Conservation (phyloP, 2,329 filamentous ascomycete species). For the Aspergillus nomiae region DNA sequence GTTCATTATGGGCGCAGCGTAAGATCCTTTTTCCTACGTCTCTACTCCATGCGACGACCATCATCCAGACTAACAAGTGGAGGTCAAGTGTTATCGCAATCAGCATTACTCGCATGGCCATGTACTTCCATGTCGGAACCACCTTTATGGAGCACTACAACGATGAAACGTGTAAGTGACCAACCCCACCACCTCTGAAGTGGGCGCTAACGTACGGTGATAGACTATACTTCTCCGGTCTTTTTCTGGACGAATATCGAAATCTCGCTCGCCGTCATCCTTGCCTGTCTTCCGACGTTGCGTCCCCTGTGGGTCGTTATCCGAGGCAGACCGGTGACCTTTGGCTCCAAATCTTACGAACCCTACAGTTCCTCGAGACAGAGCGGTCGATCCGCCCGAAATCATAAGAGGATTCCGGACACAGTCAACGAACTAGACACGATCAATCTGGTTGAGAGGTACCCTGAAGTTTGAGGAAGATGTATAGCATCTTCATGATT, state of each 20-base stretch:
- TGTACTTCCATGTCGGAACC: not conserved
- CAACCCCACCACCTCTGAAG: not conserved
- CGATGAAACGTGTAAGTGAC: not conserved
- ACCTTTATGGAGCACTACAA: not conserved
- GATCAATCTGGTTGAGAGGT: not conserved
- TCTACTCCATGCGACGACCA: not conserved
- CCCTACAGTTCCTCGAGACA: not conserved
- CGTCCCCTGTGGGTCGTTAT: not conserved
- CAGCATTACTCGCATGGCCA: not conserved
- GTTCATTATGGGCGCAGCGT: not conserved
- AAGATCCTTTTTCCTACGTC: not conserved
- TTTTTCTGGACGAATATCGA: slow-evolving; percentile 4
- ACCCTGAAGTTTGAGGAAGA: not conserved
- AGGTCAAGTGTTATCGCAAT: not conserved
- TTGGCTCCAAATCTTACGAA: not conserved
- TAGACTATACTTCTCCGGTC: slow-evolving; percentile 1
- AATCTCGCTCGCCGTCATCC: slow-evolving; percentile 2
- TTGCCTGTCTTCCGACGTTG: not conserved
- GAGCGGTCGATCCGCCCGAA: not conserved
- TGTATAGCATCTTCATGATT: not conserved
- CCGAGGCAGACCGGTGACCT: not conserved
- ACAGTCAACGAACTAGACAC: not conserved
- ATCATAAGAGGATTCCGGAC: not conserved
- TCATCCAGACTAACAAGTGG: not conserved
- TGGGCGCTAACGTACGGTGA: not conserved